Conservation (phyloP, 1,139 yeast genomes). For the Candida tetrigidarum region DNA sequence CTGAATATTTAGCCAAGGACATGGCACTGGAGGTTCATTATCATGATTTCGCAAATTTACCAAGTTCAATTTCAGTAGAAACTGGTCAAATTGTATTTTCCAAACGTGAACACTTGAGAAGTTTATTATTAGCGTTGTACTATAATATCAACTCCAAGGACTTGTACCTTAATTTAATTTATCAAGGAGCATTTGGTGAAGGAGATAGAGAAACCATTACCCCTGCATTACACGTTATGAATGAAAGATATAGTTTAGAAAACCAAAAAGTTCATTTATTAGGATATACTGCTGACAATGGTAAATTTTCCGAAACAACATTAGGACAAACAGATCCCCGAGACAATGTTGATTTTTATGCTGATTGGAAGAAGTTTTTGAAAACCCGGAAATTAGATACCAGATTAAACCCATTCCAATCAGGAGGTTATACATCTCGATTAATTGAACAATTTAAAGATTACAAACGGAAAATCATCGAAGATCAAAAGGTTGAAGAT, state of each 20-base stretch:
- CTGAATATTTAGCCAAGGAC: slow-evolving; percentile 25
- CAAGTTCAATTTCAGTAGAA: slow-evolving; percentile 33
- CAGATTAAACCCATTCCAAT: slow-evolving; percentile 36
- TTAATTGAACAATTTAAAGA: slow-evolving; percentile 27
- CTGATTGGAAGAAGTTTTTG: slow-evolving; percentile 36
- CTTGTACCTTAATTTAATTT: slow-evolving; percentile 34
- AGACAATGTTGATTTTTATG: slow-evolving; percentile 24
- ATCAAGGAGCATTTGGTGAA: slow-evolving; percentile 42
- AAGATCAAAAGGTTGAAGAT: slow-evolving; percentile 16
- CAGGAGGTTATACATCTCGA: slow-evolving; percentile 27
- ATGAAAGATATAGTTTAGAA: slow-evolving; percentile 38
- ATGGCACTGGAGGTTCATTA: slow-evolving; percentile 24
- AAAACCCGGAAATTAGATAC: slow-evolving; percentile 25
- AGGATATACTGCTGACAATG: slow-evolving; percentile 27
- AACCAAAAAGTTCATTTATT: slow-evolving; percentile 28
- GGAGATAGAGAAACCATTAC: slow-evolving; percentile 46
- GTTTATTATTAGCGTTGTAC: slow-evolving; percentile 35
- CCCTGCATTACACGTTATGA: slow-evolving; percentile 41
- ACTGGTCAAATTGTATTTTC: slow-evolving; percentile 42
- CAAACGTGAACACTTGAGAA: slow-evolving; percentile 32
- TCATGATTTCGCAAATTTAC: slow-evolving; percentile 40
- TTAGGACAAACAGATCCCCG: slow-evolving; percentile 40
- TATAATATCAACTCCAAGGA: slow-evolving; percentile 34
- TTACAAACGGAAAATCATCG: slow-evolving; percentile 16
- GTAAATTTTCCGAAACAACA: slow-evolving; percentile 31